Evolutionary conservation across 768 basidiomycete species (phyloP), one percentile per base, ranked within the genome.

Genomic region (Trametes meyenii): DNA sequence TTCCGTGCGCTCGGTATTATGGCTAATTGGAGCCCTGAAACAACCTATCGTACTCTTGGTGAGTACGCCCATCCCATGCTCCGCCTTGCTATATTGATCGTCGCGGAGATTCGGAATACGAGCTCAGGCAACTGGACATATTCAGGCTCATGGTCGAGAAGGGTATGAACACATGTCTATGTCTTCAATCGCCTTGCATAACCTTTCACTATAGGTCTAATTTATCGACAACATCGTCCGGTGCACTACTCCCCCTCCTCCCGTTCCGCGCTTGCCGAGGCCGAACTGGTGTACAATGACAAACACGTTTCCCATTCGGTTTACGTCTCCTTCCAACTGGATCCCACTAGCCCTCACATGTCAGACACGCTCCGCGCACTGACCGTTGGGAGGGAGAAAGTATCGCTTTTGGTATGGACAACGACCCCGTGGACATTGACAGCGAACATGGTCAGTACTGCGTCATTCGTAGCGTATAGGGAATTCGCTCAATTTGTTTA

Each of bases 381-480:
- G 16, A 54, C 82, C 7, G 65, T 69, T 2, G 70, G 56, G 2
- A 55, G 71, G 65, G 17, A 68, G 50, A 71, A 74, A 2, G 73
- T 88, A 12, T 79, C 81, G 29, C 67, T 97, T 11, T 77, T 94
- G 17, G 90, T 96, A 4, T 99, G 96, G 96, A 98, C 96, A 2
- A 98, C 96, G 3, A 98, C 96, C 0, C 92, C 96, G 1, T 99
- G 96, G 96, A 98, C 94, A 4, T 76, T 98, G 49, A 94, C 92
- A 5, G 92, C 94, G 1, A 98, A 99, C 70, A 94, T 95, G 90
- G 95, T 94, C 66, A 43, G 82, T 62, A 4, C 10, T 0, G 5
- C 8, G 12, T 8, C 1, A n/a, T 8, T 1, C 16, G 3, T 5
- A 21, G 11, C 23, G 24, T 19, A 24, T 35, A 44, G 1, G 23